A percentile compares a stretch with the other conserved stretches of the same genome.
phyloP scores from a whole-genome alignment of 202 grass and related monocot species.

The Zizania palustris region DNA sequence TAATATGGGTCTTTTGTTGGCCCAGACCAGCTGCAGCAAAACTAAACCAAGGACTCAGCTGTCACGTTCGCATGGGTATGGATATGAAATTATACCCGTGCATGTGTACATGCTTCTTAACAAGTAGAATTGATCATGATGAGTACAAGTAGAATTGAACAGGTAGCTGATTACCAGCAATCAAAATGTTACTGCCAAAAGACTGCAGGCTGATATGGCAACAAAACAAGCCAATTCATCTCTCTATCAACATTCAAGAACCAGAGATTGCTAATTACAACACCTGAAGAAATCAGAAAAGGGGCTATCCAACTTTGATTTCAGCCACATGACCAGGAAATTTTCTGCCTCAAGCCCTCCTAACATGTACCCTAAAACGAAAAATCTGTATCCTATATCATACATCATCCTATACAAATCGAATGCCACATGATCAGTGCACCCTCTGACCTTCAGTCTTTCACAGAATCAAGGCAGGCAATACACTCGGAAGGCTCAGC shows the following conservation, averaged over 20 bases:
- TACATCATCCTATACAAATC: slow-evolving; percentile 27
- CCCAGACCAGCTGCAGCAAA: too few relatives aligned
- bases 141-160: too few relatives aligned
- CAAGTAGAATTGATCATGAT: too few relatives aligned
- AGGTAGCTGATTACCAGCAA: too few relatives aligned
- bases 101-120: too few relatives aligned
- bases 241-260: slow-evolving; percentile 13
- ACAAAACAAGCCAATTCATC: not conserved
- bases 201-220: slow-evolving; percentile 17
- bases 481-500: slow-evolving; percentile 48
- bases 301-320: slow-evolving; percentile 19
- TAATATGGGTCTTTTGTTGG: too few relatives aligned
- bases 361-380: slow-evolving; percentile 40
- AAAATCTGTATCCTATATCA: not conserved
- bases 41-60: too few relatives aligned
- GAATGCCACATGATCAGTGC: slow-evolving; percentile 20
- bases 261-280: slow-evolving; percentile 36
- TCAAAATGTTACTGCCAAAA: not conserved
- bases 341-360: slow-evolving; percentile 8
- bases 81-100: too few relatives aligned
- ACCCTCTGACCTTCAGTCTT: not conserved
- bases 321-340: not conserved
- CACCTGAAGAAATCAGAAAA: slow-evolving; percentile 13
- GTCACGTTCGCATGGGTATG: too few relatives aligned
- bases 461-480: slow-evolving; percentile 26